Conservation (phyloP, 2,329 filamentous ascomycete genomes). For the Colletotrichum limetticola region DNA sequence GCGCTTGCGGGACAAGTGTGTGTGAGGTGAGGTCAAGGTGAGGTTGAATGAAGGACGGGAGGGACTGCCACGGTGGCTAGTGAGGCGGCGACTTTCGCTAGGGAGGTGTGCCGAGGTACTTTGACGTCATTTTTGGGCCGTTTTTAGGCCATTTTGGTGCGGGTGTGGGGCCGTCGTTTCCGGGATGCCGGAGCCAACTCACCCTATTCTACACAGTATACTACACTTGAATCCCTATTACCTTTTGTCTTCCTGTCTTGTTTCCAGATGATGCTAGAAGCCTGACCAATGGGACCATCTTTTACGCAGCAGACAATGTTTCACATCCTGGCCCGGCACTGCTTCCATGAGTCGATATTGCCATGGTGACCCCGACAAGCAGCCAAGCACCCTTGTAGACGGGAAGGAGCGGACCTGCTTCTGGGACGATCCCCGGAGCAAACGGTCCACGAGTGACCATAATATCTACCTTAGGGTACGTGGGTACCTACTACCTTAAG, state of each 20-base stretch:
- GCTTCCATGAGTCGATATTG: background rate
- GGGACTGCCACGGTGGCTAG: background rate
- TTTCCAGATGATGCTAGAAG: conserved; percentile 31
- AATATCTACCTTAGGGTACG: too few relatives aligned
- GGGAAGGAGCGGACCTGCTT: conserved; percentile 14
- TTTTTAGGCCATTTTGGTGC: background rate
- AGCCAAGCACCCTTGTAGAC: background rate
- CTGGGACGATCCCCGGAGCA: conserved; percentile 18
- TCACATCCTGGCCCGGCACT: background rate
- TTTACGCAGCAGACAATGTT: background rate
- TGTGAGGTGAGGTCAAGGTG: background rate
- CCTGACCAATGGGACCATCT: background rate
- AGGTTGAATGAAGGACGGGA: background rate
- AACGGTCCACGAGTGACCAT: conserved; percentile 17
- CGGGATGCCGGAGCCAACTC: background rate
- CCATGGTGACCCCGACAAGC: background rate
- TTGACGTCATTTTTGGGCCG: conserved; percentile 30
- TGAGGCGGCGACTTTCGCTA: background rate
- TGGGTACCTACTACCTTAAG: too few relatives aligned
- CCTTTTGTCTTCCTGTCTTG: too few relatives aligned
- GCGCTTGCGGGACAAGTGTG: too few relatives aligned
- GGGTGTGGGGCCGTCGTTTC: conserved; percentile 16
- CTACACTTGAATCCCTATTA: too few relatives aligned
- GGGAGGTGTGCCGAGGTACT: background rate
- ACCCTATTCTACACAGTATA: background rate